Evolutionary conservation across 371 early-diverging fungal species (phyloP).

Genomic region (Mucor sp.): DNA sequence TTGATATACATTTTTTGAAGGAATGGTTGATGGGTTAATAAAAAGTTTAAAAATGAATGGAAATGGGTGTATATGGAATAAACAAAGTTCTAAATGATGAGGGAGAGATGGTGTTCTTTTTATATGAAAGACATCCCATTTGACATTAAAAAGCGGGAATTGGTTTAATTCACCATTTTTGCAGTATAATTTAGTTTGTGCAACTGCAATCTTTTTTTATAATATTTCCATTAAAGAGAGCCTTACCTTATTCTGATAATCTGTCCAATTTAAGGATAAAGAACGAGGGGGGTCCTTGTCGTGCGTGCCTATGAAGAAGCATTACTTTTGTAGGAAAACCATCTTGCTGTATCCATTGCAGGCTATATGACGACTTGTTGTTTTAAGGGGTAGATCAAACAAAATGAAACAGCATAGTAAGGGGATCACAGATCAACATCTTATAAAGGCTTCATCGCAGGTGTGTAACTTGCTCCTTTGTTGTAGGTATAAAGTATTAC

Average conservation of each 20-base stretch:
- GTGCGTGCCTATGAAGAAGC: not conserved
- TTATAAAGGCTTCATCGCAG: not conserved
- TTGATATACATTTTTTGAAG: constrained; percentile 20
- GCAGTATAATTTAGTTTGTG: constrained; percentile 22
- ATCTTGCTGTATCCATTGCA: constrained; percentile 1
- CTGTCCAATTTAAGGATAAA: constrained; percentile 17
- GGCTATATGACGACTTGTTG: no score
- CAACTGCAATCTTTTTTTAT: constrained; percentile 13
- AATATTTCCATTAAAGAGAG: constrained; percentile 2
- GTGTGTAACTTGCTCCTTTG: not conserved
- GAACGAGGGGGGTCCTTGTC: constrained; percentile 11
- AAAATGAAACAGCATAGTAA: not conserved
- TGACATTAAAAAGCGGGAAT: constrained; percentile 12
- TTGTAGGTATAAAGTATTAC: not conserved
- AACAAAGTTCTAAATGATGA: not conserved
- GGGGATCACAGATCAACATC: not conserved
- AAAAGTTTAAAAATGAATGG: constrained; percentile 12
- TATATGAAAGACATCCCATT: not conserved
- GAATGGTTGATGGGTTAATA: not conserved
- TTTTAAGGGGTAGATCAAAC: not conserved
- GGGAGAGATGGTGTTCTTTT: not conserved
- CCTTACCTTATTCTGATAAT: constrained; percentile 23
- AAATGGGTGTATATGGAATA: not conserved
- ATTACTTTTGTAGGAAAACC: constrained; percentile 1
- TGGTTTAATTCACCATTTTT: constrained; percentile 11